Conservation (phyloP, 1,284 basidiomycete species). For the Phlebopus sp. region DNA sequence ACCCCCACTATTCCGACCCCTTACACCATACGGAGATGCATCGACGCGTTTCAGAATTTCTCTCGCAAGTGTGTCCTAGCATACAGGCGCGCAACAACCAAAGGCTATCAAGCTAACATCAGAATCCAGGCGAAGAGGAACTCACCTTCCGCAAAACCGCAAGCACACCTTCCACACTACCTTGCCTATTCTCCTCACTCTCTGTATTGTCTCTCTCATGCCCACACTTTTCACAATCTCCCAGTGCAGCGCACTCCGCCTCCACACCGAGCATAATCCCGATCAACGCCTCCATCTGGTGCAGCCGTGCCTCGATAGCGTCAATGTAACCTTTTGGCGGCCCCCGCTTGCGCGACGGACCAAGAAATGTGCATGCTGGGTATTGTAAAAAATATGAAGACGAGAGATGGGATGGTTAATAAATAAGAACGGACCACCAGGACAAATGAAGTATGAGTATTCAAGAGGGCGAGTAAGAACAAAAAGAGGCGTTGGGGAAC, state of each 20-base stretch:
- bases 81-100: slow-evolving; percentile 7
- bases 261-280: slow-evolving; percentile 70
- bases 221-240: slow-evolving; percentile 35
- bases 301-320: slow-evolving; percentile 82
- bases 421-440: background rate
- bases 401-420: slow-evolving; percentile 5
- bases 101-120: background rate
- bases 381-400: background rate
- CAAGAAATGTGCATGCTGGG: slow-evolving; percentile 69
- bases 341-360: slow-evolving; percentile 77
- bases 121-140: background rate
- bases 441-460: too few species aligned
- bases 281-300: slow-evolving; percentile 82
- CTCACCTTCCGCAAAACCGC: slow-evolving; percentile 27
- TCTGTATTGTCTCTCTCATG: background rate
- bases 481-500: background rate
- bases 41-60: slow-evolving; percentile 77
- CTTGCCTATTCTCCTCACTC: background rate
- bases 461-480: background rate
- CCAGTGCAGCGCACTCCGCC: slow-evolving; percentile 61
- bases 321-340: slow-evolving; percentile 90
- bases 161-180: slow-evolving; percentile 18
- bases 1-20: slow-evolving; percentile 48
- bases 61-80: slow-evolving; percentile 64
- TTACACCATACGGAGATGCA: slow-evolving; percentile 70